Evolutionary conservation across 495 filamentous ascomycete species (phyloP).

Genomic region (Aspergillus kassunensis): DNA sequence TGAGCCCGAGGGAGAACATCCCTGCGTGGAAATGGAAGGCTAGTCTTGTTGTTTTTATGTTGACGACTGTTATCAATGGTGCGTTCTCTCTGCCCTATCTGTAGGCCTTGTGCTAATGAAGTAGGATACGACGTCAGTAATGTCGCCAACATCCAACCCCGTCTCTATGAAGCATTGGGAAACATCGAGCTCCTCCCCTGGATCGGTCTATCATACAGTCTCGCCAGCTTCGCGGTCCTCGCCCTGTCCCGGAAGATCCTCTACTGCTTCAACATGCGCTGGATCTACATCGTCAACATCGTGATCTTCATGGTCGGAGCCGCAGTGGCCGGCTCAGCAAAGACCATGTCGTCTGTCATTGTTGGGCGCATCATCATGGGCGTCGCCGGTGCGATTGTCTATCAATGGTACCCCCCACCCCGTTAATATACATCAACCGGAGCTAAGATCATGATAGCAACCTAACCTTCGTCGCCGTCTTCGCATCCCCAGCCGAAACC

Average conservation of each 20-base stretch:
- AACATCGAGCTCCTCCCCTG: slow-evolving; percentile 16
- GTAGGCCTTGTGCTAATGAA: background rate
- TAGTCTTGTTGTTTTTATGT: slow-evolving; percentile 5
- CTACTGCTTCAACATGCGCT: slow-evolving; percentile 29
- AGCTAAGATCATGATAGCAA: too few relatives aligned
- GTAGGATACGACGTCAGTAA: slow-evolving; percentile 17
- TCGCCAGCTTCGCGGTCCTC: slow-evolving; percentile 10
- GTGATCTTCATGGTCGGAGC: slow-evolving; percentile 30
- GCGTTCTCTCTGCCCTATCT: background rate
- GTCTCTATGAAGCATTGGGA: slow-evolving; percentile 13
- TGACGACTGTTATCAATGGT: slow-evolving; percentile 12
- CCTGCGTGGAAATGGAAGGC: slow-evolving; percentile 13
- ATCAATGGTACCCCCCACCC: slow-evolving; percentile 28
- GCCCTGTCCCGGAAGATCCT: slow-evolving; percentile 11
- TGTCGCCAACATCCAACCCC: slow-evolving; percentile 15
- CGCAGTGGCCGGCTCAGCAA: slow-evolving; percentile 31
- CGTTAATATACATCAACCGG: too few relatives aligned
- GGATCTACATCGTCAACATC: slow-evolving; percentile 22
- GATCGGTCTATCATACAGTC: slow-evolving; percentile 13
- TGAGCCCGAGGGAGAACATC: background rate
- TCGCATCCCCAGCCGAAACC: slow-evolving; percentile 40
- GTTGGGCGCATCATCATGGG: slow-evolving; percentile 32
- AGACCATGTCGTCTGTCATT: slow-evolving; percentile 26
- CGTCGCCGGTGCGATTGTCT: slow-evolving; percentile 46
- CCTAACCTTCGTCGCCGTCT: slow-evolving; percentile 40